phyloP scores from a whole-genome alignment of 345 rosid genomes.

The Nasturtium officinale region DNA sequence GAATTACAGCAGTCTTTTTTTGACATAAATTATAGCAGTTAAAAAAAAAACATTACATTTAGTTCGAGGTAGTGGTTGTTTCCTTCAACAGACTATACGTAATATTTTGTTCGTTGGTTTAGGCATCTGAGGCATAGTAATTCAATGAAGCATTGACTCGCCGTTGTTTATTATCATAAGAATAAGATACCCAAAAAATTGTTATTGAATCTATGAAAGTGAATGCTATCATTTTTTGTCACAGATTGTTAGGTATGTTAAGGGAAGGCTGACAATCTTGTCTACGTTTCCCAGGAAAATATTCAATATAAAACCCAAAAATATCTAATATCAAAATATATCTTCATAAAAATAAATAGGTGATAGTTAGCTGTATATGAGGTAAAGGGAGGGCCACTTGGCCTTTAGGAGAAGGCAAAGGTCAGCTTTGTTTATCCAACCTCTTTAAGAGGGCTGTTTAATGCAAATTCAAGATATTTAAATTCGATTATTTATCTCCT shows the following conservation, averaged over 20 bases:
- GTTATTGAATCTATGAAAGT: slow-evolving; percentile 6
- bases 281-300: slow-evolving; percentile 2
- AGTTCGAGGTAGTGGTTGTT: no score
- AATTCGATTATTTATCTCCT: slow-evolving; percentile 3
- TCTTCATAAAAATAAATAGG: not conserved
- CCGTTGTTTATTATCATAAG: not conserved
- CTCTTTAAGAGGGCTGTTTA: slow-evolving; percentile 17
- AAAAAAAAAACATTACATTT: no score
- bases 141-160: not conserved
- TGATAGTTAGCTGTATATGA: slow-evolving; percentile 23
- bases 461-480: slow-evolving; percentile 21
- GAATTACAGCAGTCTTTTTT: no score
- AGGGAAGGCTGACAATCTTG: slow-evolving; percentile 19
- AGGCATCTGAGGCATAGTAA: not conserved
- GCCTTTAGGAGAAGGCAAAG: slow-evolving; percentile 35
- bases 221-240: slow-evolving; percentile 28
- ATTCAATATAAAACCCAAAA: not conserved
- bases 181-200: not conserved
- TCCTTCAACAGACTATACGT: not conserved
- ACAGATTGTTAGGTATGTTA: slow-evolving; percentile 8
- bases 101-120: not conserved
- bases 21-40: no score
- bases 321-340: slow-evolving; percentile 2
- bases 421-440: slow-evolving; percentile 13
- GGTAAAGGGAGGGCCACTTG: slow-evolving; percentile 32